Evolutionary conservation across 2,329 filamentous ascomycete species (phyloP).

Genomic region (Xylariaceae sp.): DNA sequence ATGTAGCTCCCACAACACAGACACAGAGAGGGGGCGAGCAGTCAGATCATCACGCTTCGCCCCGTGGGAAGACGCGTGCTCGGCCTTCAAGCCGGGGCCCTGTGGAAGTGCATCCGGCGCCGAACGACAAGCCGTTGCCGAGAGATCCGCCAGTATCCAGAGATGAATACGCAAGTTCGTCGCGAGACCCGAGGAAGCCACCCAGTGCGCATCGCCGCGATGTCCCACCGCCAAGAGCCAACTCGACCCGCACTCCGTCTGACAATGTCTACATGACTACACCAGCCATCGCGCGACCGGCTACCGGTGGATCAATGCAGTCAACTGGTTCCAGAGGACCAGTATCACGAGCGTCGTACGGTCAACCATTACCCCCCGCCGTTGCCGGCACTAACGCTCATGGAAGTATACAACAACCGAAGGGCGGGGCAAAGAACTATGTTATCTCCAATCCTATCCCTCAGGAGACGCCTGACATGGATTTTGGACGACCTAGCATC

Average conservation of each 20-base stretch:
- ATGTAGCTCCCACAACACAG: constrained; percentile 87
- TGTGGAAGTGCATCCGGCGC: constrained; percentile 43
- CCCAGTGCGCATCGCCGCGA: constrained; percentile 53
- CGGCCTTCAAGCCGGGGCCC: constrained; percentile 59
- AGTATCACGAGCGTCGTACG: constrained; percentile 76
- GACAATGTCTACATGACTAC: constrained; percentile 58
- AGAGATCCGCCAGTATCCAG: constrained; percentile 56
- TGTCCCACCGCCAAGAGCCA: constrained; percentile 50
- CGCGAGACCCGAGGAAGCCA: constrained; percentile 43
- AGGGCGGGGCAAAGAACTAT: constrained; percentile 66
- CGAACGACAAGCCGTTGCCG: constrained; percentile 62
- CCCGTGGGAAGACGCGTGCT: constrained; percentile 48
- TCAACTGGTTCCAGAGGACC: constrained; percentile 74
- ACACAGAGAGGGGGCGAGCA: constrained; percentile 69
- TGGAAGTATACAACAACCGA: constrained; percentile 84
- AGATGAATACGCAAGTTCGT: constrained; percentile 45
- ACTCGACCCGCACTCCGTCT: constrained; percentile 55
- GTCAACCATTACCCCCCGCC: constrained; percentile 83
- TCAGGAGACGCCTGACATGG: constrained; percentile 53
- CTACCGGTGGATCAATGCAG: constrained; percentile 86
- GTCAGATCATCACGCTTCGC: constrained; percentile 34
- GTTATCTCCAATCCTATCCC: constrained; percentile 70
- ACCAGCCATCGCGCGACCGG: constrained; percentile 61
- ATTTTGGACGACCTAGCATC: constrained; percentile 63
- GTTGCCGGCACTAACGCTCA: constrained; percentile 88